These are phyloP conservation scores for Lasiodiplodia hormozganensis DNA, from an alignment of 2,329 filamentous ascomycete genomes.

Conservation along the genomic window DNA sequence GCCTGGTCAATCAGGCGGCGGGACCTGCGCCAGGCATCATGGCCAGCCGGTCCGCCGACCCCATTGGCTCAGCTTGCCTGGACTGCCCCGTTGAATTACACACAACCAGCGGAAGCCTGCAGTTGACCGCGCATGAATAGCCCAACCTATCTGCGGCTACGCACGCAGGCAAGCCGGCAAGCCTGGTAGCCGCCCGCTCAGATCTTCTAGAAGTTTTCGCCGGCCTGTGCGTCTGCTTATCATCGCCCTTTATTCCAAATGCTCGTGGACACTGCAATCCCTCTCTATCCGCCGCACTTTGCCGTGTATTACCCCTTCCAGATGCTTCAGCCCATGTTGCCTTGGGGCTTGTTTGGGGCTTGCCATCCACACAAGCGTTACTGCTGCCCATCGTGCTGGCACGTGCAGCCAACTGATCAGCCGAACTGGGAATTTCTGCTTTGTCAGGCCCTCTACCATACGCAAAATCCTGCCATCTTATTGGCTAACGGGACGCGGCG, in stretches of 20 bases:
- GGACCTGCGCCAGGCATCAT: slow-evolving; percentile 14
- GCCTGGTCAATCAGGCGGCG: neutral
- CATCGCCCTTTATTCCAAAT: neutral
- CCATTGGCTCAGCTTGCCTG: slow-evolving; percentile 22
- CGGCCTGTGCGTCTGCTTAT: too few species aligned
- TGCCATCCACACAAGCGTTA: neutral
- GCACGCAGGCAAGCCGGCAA: slow-evolving; percentile 5
- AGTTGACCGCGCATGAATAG: slow-evolving; percentile 1
- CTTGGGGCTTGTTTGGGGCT: neutral
- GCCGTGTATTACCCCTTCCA: neutral
- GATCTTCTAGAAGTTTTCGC: slow-evolving; percentile 20
- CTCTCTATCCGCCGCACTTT: too few species aligned
- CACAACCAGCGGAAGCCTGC: slow-evolving; percentile 7
- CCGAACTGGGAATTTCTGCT: neutral
- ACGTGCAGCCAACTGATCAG: neutral
- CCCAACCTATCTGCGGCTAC: slow-evolving; percentile 4
- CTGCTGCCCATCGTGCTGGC: neutral
- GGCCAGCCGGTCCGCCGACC: slow-evolving; percentile 5
- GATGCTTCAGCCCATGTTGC: neutral
- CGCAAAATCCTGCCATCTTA: neutral
- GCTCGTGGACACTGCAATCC: neutral
- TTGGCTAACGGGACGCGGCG: neutral
- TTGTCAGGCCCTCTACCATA: slow-evolving; percentile 11
- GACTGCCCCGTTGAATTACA: neutral
- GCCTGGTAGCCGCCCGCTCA: neutral